Conservation (phyloP, 371 early-diverging fungal genomes). For the Rhizopus arrhizus region DNA sequence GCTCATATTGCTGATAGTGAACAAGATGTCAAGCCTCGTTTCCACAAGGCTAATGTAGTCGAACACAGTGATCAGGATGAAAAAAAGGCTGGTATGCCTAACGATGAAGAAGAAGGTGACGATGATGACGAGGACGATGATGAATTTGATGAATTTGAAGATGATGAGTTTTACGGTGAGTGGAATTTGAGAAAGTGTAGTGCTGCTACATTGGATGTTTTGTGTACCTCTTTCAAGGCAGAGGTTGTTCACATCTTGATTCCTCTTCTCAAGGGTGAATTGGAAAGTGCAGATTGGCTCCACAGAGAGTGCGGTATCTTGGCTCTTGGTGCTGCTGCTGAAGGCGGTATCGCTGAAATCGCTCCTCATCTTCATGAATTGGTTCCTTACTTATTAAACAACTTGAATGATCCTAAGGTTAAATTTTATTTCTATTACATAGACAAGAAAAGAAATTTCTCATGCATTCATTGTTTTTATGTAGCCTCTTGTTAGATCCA, state of each 20-base stretch:
- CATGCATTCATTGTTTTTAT: background rate
- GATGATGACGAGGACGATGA: conserved; percentile 87
- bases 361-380: conserved; percentile 85
- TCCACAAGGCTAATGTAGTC: conserved; percentile 82
- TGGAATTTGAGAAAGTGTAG: conserved; percentile 98
- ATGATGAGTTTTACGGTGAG: conserved; percentile 85
- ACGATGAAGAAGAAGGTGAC: conserved; percentile 43
- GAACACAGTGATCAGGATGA: conserved; percentile 56
- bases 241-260: conserved; percentile 79
- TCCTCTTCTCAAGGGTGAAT: conserved; percentile 82
- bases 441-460: background rate
- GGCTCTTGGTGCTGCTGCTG: conserved; percentile 96
- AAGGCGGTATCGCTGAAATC: conserved; percentile 87
- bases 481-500: conserved; percentile 90
- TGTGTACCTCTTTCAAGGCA: conserved; percentile 83
- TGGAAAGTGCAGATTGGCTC: conserved; percentile 86
- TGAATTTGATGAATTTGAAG: conserved; percentile 82
- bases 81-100: conserved; percentile 15
- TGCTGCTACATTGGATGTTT: conserved; percentile 93
- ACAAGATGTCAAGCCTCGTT: conserved; percentile 92
- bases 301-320: conserved; percentile 92
- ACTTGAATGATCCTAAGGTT: conserved; percentile 80
- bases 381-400: conserved; percentile 80
- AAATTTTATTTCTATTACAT: background rate
- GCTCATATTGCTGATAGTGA: conserved; percentile 82